Conservation (phyloP, 768 basidiomycete genomes). For the Porphyrellus cyaneotinctus region DNA sequence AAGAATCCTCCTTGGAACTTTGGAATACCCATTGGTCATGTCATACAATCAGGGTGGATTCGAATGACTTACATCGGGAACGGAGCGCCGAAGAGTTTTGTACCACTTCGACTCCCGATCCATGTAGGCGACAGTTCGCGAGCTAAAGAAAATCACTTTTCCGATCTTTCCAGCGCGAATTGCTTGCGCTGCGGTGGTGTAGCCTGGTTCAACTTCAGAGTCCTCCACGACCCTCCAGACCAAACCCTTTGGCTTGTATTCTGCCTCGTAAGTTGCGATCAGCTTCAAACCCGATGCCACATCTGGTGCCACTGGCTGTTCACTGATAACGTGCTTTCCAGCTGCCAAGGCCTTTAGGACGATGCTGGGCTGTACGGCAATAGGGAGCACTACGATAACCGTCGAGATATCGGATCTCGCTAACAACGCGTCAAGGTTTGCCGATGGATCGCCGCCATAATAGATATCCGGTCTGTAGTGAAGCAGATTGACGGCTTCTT, state of each 20-base stretch:
- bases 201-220: constrained; percentile 64
- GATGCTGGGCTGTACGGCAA: constrained; percentile 66
- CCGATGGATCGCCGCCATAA: constrained; percentile 45
- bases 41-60: background rate
- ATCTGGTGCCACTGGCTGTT: constrained; percentile 81
- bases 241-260: constrained; percentile 62
- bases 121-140: constrained; percentile 48
- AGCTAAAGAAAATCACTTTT: constrained; percentile 62
- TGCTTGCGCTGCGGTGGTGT: constrained; percentile 37
- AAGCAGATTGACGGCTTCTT: constrained; percentile 41
- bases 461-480: constrained; percentile 46
- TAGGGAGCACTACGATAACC: constrained; percentile 76
- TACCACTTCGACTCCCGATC: constrained; percentile 69
- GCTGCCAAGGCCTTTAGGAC: constrained; percentile 60
- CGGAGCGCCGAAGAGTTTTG: constrained; percentile 78
- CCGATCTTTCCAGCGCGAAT: constrained; percentile 66
- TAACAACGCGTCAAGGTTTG: constrained; percentile 60
- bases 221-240: constrained; percentile 84
- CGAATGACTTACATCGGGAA: constrained; percentile 61
- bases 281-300: constrained; percentile 59
- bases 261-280: constrained; percentile 60
- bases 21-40: background rate
- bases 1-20: constrained; percentile 82
- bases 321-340: constrained; percentile 85
- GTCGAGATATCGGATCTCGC: constrained; percentile 63